These are phyloP conservation scores for Suillus weaverae DNA, from an alignment of 768 basidiomycete genomes.

Conservation along the genomic window DNA sequence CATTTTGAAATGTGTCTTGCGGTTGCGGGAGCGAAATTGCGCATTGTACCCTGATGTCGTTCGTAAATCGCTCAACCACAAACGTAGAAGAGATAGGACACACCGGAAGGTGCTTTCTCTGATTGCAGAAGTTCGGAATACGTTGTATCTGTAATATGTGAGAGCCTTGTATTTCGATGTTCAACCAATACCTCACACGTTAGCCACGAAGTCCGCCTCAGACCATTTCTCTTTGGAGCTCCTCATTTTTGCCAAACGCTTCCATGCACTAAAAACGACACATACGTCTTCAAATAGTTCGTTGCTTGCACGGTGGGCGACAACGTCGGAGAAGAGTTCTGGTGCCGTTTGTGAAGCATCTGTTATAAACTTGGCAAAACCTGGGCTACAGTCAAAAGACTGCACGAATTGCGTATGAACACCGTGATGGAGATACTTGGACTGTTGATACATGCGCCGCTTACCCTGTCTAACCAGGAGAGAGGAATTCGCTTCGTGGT, in stretches of 20 bases:
- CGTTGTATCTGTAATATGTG: slow-evolving; percentile 41
- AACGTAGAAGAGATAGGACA: slow-evolving; percentile 7
- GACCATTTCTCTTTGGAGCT: slow-evolving; percentile 47
- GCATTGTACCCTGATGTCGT: slow-evolving; percentile 44
- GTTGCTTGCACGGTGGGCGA: slow-evolving; percentile 14
- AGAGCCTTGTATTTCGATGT: neutral
- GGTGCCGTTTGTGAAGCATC: slow-evolving; percentile 37
- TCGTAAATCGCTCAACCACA: neutral
- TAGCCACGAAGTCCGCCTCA: slow-evolving; percentile 56
- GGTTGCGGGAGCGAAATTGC: slow-evolving; percentile 50
- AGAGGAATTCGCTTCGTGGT: slow-evolving; percentile 37
- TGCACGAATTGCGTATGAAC: neutral
- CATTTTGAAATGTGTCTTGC: slow-evolving; percentile 24
- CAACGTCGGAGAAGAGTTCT: slow-evolving; percentile 38
- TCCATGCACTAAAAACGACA: slow-evolving; percentile 46
- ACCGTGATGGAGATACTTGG: neutral
- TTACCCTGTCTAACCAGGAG: slow-evolving; percentile 45
- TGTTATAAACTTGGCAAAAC: slow-evolving; percentile 23
- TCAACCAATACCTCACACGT: slow-evolving; percentile 41
- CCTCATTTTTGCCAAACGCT: slow-evolving; percentile 43
- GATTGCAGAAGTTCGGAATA: slow-evolving; percentile 48
- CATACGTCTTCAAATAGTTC: slow-evolving; percentile 39
- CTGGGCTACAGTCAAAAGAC: slow-evolving; percentile 3
- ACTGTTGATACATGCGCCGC: neutral
- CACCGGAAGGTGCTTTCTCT: slow-evolving; percentile 44